phyloP scores from a whole-genome alignment of 352 stramenopile species.

The Elongisporangium prolatum region DNA sequence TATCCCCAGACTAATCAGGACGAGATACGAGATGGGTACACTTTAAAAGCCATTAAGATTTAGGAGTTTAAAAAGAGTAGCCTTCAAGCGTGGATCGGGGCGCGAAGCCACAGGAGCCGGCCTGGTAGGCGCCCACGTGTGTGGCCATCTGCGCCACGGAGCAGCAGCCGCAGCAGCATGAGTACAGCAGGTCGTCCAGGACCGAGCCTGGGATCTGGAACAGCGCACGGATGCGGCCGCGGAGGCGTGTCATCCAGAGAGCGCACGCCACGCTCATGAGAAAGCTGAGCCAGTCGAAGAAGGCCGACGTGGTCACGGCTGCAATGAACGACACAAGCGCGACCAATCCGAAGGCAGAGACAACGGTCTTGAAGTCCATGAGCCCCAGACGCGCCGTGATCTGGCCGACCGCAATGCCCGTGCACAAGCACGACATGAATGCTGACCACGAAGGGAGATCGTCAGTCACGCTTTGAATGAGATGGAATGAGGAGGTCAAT shows the following conservation, averaged over 20 bases:
- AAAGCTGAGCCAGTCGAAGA: constrained; percentile 5
- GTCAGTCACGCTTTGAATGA: neutral
- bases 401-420: constrained; percentile 29
- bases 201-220: constrained; percentile 62
- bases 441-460: constrained; percentile 4
- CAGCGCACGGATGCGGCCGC: constrained; percentile 51
- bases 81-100: constrained; percentile 61
- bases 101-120: constrained; percentile 46
- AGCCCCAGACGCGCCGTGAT: constrained; percentile 23
- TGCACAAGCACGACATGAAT: constrained; percentile 32
- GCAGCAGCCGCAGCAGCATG: constrained; percentile 65
- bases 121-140: constrained; percentile 76
- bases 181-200: constrained; percentile 40
- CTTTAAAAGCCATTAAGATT: neutral
- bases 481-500: neutral
- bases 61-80: constrained; percentile 33
- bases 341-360: constrained; percentile 11
- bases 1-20: neutral
- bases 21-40: neutral
- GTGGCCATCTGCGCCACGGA: constrained; percentile 76
- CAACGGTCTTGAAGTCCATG: constrained; percentile 15
- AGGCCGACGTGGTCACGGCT: constrained; percentile 2
- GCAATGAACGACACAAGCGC: constrained; percentile 15
- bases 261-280: constrained; percentile 2
- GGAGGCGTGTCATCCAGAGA: constrained; percentile 42